Evolutionary conservation across 306 rosid species (phyloP), one percentile per base, ranked within the genome.

Genomic region (Vigna radiata): DNA sequence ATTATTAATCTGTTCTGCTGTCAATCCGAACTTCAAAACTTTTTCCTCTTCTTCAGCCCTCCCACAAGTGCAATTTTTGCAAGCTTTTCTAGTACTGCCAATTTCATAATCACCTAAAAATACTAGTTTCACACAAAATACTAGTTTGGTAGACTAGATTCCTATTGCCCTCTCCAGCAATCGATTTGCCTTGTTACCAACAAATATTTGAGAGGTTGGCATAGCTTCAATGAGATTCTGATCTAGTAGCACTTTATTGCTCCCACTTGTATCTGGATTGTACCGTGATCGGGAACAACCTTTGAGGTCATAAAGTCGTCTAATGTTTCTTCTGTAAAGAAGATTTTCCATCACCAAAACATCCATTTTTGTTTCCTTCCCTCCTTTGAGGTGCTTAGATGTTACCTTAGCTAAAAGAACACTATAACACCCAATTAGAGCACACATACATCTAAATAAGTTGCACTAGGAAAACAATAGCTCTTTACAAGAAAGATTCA

Each of bases 331-430:
- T 79, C 96, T 75, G 67, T 73, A 92, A 49, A 92, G 85, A 78
- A 92, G 91, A 88, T 92, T 92, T 79, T 92, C 97, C 97, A 92
- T 92, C 7, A 90, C 97, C 88, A 92, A 80, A 77, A 92, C 93
- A 88, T 92, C 97, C 96, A 90, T 90, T 85, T 88, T 92, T 44
- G 88, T 83, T 80, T 92, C 97, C 84, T 85, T 92, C 82, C 97
- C 97, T 77, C 88, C 92, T 90, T 88, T 92, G 61, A 89, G 70
- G 55, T 86, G 89, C 85, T 90, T 92, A 50, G 93, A 84, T 47
- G 89, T 81, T 62, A 92, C 89, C 97, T 92, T 84, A 66, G 77
- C 67, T 56, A 36, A 39, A 68, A 29, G 78, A 18, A 77, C 29
- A 66, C 16, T 41, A 68, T 39, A 31, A 46, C 65, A 72, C 39